A percentile compares a stretch with the other conserved stretches of the same genome.
phyloP scores from a whole-genome alignment of 192 early-diverging fungal species.

The Spinellus fusiger region DNA sequence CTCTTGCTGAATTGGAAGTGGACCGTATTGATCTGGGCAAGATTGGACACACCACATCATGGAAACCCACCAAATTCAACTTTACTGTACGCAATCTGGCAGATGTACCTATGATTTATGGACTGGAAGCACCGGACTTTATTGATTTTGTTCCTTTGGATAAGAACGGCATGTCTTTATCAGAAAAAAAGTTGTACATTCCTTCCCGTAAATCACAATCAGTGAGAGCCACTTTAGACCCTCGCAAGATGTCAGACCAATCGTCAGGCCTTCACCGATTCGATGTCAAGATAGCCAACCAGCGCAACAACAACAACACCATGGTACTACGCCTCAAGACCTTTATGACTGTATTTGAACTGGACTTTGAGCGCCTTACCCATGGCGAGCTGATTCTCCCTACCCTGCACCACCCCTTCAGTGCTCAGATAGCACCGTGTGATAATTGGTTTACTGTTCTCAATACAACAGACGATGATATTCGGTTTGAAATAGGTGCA shows the following conservation, averaged over 20 bases:
- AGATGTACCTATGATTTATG: slow-evolving; percentile 57
- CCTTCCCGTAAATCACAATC: slow-evolving; percentile 38
- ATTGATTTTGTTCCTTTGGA: slow-evolving; percentile 24
- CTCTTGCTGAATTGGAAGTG: slow-evolving; percentile 47
- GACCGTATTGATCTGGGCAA: slow-evolving; percentile 64
- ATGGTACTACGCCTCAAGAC: slow-evolving; percentile 47
- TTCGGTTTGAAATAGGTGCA: slow-evolving; percentile 69
- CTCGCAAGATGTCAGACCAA: slow-evolving; percentile 45
- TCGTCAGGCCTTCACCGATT: slow-evolving; percentile 43
- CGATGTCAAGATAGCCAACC: slow-evolving; percentile 54
- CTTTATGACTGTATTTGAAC: slow-evolving; percentile 62
- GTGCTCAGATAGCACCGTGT: slow-evolving; percentile 49
- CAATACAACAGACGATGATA: slow-evolving; percentile 72
- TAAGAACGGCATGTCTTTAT: slow-evolving; percentile 10
- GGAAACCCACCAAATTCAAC: slow-evolving; percentile 51
- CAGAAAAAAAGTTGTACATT: slow-evolving; percentile 12
- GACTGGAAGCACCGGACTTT: slow-evolving; percentile 38
- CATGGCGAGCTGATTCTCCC: slow-evolving; percentile 68
- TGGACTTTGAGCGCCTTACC: slow-evolving; percentile 66
- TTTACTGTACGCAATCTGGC: slow-evolving; percentile 62
- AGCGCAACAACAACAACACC: slow-evolving; percentile 57
- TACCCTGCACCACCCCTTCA: slow-evolving; percentile 60
- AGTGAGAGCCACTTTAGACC: slow-evolving; percentile 61
- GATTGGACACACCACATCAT: slow-evolving; percentile 70
- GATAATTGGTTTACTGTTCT: slow-evolving; percentile 80